A percentile compares a stretch with the other conserved stretches of the same genome.
These are phyloP conservation scores for Colletotrichum sp. DNA, from an alignment of 2,329 filamentous ascomycete species.

Conservation along the genomic window DNA sequence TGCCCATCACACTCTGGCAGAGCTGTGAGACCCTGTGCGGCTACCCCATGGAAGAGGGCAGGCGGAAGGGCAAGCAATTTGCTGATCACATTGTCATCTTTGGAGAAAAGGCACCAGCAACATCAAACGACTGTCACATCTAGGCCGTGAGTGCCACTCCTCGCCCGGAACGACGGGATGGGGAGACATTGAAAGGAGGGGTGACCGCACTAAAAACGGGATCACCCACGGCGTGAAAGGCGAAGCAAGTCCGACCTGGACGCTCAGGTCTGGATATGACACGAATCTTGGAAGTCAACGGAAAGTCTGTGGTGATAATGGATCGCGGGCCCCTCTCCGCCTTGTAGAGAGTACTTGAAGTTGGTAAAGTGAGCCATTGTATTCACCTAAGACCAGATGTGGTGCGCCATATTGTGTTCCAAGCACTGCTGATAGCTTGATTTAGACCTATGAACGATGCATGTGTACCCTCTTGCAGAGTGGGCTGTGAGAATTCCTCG, in stretches of 20 bases:
- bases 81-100: too few relatives aligned
- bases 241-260: background rate
- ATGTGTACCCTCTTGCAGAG: background rate
- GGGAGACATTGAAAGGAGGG: background rate
- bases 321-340: background rate
- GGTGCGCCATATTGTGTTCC: background rate
- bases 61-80: too few relatives aligned
- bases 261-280: background rate
- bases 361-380: background rate
- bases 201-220: background rate
- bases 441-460: background rate
- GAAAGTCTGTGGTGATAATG: background rate
- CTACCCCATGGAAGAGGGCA: too few relatives aligned
- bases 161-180: background rate
- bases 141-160: background rate
- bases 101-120: too few relatives aligned
- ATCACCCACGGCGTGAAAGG: background rate
- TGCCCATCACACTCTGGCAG: background rate
- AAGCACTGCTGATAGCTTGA: background rate
- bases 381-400: background rate
- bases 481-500: background rate
- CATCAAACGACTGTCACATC: background rate
- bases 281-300: background rate
- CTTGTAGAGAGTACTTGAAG: background rate
- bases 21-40: too few relatives aligned